Evolutionary conservation across 805 yeast species (phyloP), one percentile per base, ranked within the genome.

Genomic region (Wickerhamiella alocasiicola): DNA sequence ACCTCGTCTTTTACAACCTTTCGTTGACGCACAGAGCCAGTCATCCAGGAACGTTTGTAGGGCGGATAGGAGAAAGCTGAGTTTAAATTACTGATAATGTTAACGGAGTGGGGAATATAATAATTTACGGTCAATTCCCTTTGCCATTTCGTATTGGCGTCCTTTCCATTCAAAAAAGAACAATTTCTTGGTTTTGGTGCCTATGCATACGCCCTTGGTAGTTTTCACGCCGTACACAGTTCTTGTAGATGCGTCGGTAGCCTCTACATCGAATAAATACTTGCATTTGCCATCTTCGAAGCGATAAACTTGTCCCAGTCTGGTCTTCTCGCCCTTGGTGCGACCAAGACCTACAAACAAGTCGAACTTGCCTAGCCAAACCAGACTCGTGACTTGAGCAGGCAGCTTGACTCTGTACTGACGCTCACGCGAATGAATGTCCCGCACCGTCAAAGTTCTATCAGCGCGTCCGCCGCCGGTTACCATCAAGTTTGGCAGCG

Each of bases 391-490:
- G 9, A 37, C 35, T n/a, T 37, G 41, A 3, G 35, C 29, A 4
- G 41, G 41, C 5, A 37, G 21, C 15, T 23, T 25, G 13, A 37
- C 16, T 17, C 23, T 15, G 12, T 16, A 13, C 9, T 9, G 16
- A 11, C 17, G 35, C 18, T 25, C 25, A 12, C 5, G 17, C 6
- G 35, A 29, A 16, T 17, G 17, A 6, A 37, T 21, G 28, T 30
- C 32, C 21, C 32, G 30, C 6, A 37, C 24, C 6, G 29, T 20
- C 6, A 37, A 9, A 16, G 33, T 26, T 3, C 35, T 34, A 18
- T 37, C 41, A 13, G 41, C 41, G 5, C 41, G 41, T 12, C 41
- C 41, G 3, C 41, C 41, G 9, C 41, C 41, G 7, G 41, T 37
- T 4, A 37, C 27, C 13, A 37, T 18, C 12, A 30, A 23, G 17